Evolutionary conservation across 345 rosid genomes (phyloP).

Genomic region (Microcos paniculata): DNA sequence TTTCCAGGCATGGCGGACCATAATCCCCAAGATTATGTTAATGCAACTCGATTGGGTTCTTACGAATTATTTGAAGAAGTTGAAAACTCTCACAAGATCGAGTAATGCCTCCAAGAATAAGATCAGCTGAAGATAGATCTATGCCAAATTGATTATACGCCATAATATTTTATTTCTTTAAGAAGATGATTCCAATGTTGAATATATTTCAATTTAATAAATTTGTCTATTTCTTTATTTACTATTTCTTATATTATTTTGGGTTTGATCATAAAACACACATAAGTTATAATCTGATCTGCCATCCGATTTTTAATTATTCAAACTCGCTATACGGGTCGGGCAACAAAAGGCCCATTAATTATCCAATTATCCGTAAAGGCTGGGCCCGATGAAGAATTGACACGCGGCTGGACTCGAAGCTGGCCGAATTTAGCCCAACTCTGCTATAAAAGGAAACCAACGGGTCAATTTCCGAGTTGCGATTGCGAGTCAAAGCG

Average conservation of each 20-base stretch:
- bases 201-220: no score
- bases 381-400: not conserved
- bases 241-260: no score
- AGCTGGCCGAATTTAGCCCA: conserved; percentile 5
- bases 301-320: no score
- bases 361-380: not conserved
- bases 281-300: no score
- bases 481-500: not conserved
- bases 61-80: not conserved
- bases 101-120: not conserved
- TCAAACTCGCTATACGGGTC: not conserved
- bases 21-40: conserved; percentile 5
- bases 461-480: not conserved
- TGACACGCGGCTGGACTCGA: not conserved
- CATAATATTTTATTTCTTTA: not conserved
- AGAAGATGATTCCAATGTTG: no score
- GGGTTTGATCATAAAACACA: no score
- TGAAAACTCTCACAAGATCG: not conserved
- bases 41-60: conserved; percentile 2
- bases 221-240: no score
- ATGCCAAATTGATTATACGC: not conserved
- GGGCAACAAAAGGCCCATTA: not conserved
- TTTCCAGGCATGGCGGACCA: not conserved
- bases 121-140: not conserved
- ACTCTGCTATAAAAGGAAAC: not conserved